Evolutionary conservation across 495 filamentous ascomycete genomes (phyloP), one percentile per base, ranked within the genome.

Genomic region (Penicillium crystallinum): DNA sequence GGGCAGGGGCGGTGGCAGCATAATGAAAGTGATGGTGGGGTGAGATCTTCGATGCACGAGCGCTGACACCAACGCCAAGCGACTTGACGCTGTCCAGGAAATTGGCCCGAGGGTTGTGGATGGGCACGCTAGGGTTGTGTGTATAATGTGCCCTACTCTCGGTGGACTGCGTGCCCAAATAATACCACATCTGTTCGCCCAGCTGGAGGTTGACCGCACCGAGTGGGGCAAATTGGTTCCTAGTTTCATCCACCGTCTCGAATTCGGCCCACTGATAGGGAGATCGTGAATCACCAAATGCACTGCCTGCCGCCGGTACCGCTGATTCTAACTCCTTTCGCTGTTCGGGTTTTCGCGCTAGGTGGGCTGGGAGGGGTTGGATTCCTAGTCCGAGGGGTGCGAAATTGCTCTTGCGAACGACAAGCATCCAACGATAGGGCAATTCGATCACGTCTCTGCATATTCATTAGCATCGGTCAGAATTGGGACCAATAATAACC

Each of bases 81-180:
- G 75, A 69, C 66, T 73, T 71, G 55, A 78, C 71, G 59, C 70
- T 77, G 57, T 81, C 77, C 43, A 82, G 69, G 74, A 84, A 79
- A 72, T 80, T 84, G 52, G 79, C 74, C 53, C 71, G 73, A 50
- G 73, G 73, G 63, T 85, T 80, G 68, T 81, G 77, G 64, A 79
- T 62, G 53, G 72, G 55, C 40, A 79, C 83, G 34, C 71, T 70
- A 53, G 78, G 82, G 73, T 95, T 85, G 56, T 93, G 87, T 25
- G 93, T 96, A 74, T 90, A 98, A 63, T 95, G 88, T 38, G 89
- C 86, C 69, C 85, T 91, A 61, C 90, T 87, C 64, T 98, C 93
- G 17, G 93, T 97, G 39, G 92, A 97, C 42, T 77, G 81, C 61
- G 82, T 80, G 15, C 88, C 89, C 56, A 98, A 77, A 67, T 97